phyloP scores from a whole-genome alignment of 306 rosid genomes.

The Glycine soja region DNA sequence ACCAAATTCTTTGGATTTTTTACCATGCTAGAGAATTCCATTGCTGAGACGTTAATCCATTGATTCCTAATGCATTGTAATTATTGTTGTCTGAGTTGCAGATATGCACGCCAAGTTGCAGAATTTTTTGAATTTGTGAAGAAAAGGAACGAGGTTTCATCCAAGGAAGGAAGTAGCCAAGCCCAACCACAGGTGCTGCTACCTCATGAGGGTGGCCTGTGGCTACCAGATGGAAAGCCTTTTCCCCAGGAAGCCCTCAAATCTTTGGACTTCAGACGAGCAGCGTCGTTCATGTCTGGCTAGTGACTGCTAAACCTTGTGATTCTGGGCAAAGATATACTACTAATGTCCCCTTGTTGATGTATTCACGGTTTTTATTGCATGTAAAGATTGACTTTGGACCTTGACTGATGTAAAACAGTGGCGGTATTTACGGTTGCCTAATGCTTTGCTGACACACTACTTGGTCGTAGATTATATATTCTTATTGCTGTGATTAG shows the following conservation, averaged over 20 bases:
- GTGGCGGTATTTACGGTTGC: slow-evolving; percentile 42
- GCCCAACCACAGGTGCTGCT: slow-evolving; percentile 65
- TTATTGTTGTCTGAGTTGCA: slow-evolving; percentile 50
- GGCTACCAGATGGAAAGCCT: slow-evolving; percentile 77
- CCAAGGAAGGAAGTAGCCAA: slow-evolving; percentile 54
- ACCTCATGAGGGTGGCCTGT: slow-evolving; percentile 67
- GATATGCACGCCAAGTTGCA: slow-evolving; percentile 96
- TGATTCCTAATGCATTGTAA: too few species aligned
- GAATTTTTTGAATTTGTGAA: slow-evolving; percentile 94
- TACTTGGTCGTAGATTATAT: not conserved
- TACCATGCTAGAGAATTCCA: too few species aligned
- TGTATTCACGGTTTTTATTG: slow-evolving; percentile 44
- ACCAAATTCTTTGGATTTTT: too few species aligned
- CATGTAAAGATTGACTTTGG: slow-evolving; percentile 57
- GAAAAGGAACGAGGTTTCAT: slow-evolving; percentile 67
- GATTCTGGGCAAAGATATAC: slow-evolving; percentile 17
- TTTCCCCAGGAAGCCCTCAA: slow-evolving; percentile 68
- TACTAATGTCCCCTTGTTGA: slow-evolving; percentile 40
- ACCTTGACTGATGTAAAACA: slow-evolving; percentile 55
- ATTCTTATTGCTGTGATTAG: not conserved
- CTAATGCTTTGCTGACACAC: slow-evolving; percentile 34
- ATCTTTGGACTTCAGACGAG: slow-evolving; percentile 72
- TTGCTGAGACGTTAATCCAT: too few species aligned
- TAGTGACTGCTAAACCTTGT: slow-evolving; percentile 5
- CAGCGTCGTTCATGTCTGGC: slow-evolving; percentile 78